Percentiles rank a stretch among this genome's conserved stretches.
Conservation (phyloP, 1,284 basidiomycete genomes). For the Apiotrichum mycotoxinovorans region DNA sequence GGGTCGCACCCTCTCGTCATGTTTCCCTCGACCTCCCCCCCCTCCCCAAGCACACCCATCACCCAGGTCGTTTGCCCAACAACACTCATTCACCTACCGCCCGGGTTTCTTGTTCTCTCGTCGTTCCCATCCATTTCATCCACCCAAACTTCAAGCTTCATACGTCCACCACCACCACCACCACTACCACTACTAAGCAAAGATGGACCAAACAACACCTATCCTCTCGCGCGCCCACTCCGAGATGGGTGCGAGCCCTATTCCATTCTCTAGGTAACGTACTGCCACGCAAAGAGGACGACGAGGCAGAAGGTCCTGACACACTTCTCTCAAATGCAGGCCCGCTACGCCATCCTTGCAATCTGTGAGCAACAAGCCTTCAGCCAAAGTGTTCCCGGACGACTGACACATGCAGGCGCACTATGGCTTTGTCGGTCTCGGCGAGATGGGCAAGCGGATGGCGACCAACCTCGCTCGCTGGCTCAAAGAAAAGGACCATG, state of each 20-base stretch:
- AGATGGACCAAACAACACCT: neutral
- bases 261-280: conserved; percentile 47
- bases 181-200: neutral
- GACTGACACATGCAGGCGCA: conserved; percentile 20
- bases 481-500: conserved; percentile 21
- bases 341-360: neutral
- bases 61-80: neutral
- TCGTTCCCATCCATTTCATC: neutral
- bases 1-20: too few relatives aligned
- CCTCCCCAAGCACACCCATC: neutral
- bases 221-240: conserved; percentile 2
- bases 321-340: neutral
- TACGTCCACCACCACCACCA: too few relatives aligned
- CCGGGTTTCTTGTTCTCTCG: neutral
- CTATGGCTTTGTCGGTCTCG: conserved; percentile 48
- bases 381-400: neutral
- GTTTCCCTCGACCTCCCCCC: neutral
- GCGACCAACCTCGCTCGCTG: conserved; percentile 47
- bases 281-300: neutral
- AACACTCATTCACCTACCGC: too few relatives aligned
- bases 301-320: neutral
- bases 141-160: too few relatives aligned
- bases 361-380: neutral
- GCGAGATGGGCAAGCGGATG: conserved; percentile 49
- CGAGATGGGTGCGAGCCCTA: conserved; percentile 20